A percentile compares a stretch with the other conserved stretches of the same genome.
These are phyloP conservation scores for Salix koriyanagi DNA, from an alignment of 345 rosid genomes.

Conservation along the genomic window DNA sequence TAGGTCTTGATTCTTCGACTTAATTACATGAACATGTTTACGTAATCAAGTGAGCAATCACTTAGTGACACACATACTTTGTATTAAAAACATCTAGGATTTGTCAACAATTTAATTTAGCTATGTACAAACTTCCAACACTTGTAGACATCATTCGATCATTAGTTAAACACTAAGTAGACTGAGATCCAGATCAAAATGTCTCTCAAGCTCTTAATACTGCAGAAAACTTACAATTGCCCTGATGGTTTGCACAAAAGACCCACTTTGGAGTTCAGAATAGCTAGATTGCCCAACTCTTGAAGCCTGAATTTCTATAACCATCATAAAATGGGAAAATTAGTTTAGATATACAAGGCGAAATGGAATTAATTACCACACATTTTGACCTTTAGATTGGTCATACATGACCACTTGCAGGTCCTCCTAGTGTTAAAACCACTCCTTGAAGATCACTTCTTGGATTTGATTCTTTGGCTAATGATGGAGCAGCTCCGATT, in stretches of 20 bases:
- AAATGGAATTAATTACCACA: background rate
- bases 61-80: too few species aligned
- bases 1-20: too few species aligned
- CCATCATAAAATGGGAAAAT: background rate
- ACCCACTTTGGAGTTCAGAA: background rate
- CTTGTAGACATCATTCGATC: too few species aligned
- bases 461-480: slow-evolving; percentile 35
- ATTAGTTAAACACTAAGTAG: background rate
- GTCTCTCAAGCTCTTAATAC: background rate
- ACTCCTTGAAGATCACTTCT: slow-evolving; percentile 64
- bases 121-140: too few species aligned
- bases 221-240: background rate
- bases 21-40: too few species aligned
- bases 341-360: slow-evolving; percentile 1
- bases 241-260: background rate
- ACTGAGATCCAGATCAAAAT: background rate
- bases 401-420: slow-evolving; percentile 37
- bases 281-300: background rate
- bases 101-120: too few species aligned
- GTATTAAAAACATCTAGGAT: too few species aligned
- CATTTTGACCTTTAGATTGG: too few species aligned
- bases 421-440: slow-evolving; percentile 67
- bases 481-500: slow-evolving; percentile 17
- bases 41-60: too few species aligned
- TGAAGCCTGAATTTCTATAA: background rate